Evolutionary conservation across 257 asterid species (phyloP).

Genomic region (Anisodus tanguticus): DNA sequence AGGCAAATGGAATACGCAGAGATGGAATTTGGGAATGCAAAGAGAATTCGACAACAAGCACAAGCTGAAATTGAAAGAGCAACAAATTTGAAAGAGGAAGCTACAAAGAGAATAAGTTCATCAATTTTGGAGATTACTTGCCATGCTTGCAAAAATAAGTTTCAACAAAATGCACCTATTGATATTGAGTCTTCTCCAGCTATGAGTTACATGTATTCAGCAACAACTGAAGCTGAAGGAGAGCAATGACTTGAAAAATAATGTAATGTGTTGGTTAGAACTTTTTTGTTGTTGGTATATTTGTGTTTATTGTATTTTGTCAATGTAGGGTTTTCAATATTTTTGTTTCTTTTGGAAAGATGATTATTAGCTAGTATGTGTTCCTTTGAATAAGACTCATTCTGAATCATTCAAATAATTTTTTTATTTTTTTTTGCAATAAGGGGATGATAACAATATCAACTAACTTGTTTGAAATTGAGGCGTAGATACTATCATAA

Average conservation of each 20-base stretch:
- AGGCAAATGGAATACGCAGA: constrained; percentile 67
- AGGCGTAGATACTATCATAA: not conserved
- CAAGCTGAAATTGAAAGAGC: constrained; percentile 65
- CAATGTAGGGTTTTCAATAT: not conserved
- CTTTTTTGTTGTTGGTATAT: not conserved
- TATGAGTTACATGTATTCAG: constrained; percentile 44
- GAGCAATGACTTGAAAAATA: constrained; percentile 18
- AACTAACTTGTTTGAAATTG: not conserved
- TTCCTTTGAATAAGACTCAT: not conserved
- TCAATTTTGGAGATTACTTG: constrained; percentile 67
- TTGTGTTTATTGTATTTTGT: not conserved
- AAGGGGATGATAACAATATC: not conserved
- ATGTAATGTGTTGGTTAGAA: constrained; percentile 6
- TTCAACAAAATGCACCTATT: constrained; percentile 36
- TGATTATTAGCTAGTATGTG: not conserved
- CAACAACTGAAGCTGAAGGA: constrained; percentile 43
- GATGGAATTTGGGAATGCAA: constrained; percentile 63
- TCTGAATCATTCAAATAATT: not conserved
- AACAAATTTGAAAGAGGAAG: constrained; percentile 50
- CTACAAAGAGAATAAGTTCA: constrained; percentile 50
- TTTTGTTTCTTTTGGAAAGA: not conserved
- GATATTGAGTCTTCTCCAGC: constrained; percentile 44
- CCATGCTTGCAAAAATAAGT: constrained; percentile 61
- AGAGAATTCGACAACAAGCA: constrained; percentile 66
- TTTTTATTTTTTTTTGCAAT: not conserved